Conservation (phyloP, 352 stramenopile species). For the Aphanomyces astaci region DNA sequence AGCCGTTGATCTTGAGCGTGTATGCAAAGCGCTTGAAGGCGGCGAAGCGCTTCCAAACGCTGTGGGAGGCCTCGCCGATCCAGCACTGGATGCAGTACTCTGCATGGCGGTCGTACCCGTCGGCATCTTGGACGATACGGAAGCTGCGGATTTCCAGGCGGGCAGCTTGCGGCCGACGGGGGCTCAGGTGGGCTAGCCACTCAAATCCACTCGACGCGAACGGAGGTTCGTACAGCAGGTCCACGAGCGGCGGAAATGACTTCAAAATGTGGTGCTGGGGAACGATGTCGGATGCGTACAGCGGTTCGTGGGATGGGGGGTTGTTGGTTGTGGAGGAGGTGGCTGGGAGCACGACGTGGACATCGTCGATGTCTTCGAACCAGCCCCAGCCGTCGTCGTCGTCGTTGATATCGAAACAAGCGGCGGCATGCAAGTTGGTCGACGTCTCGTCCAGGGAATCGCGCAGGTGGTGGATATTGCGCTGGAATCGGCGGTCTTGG, state of each 20-base stretch:
- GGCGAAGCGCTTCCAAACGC: conserved; percentile 66
- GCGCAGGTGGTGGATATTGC: neutral
- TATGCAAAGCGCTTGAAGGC: conserved; percentile 57
- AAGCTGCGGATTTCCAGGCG: conserved; percentile 80
- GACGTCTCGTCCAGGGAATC: conserved; percentile 8
- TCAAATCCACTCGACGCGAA: conserved; percentile 54
- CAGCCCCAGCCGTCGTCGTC: conserved; percentile 52
- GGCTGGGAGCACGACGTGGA: conserved; percentile 40
- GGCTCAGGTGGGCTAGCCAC: conserved; percentile 56
- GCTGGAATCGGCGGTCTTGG: neutral
- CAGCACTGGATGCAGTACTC: conserved; percentile 77
- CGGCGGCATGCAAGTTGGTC: conserved; percentile 15
- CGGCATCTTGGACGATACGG: conserved; percentile 53
- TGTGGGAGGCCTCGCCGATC: conserved; percentile 65
- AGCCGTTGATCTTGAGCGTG: conserved; percentile 46
- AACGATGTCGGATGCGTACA: conserved; percentile 20
- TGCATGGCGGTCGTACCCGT: conserved; percentile 33
- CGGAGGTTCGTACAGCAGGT: conserved; percentile 43
- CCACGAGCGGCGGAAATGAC: conserved; percentile 54
- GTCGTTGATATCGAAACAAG: neutral
- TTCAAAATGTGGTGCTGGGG: conserved; percentile 48
- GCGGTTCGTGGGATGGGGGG: neutral
- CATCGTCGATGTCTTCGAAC: conserved; percentile 77
- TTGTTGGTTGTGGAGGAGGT: conserved; percentile 25
- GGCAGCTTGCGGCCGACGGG: conserved; percentile 63